phyloP scores from a whole-genome alignment of 805 yeast species.

The Jamesozyma hellenica region DNA sequence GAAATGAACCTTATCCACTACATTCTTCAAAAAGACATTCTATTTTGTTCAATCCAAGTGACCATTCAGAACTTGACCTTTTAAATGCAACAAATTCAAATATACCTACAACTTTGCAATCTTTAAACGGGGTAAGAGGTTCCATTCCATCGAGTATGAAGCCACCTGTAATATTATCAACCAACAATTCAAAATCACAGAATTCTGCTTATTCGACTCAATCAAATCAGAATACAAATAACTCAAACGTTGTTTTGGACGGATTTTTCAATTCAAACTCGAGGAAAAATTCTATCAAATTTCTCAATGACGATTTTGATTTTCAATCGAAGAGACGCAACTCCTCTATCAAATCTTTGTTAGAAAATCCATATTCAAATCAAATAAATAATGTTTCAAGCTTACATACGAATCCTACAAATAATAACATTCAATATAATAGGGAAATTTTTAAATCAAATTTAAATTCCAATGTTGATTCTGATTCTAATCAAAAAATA shows the following conservation, averaged over 20 bases:
- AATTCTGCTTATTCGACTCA: neutral
- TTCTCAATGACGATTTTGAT: conserved; percentile 25
- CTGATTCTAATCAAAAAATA: too few species aligned
- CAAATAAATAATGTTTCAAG: neutral
- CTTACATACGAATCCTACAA: neutral
- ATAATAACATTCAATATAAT: neutral
- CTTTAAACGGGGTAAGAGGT: neutral
- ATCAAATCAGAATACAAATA: neutral
- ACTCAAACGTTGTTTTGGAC: conserved; percentile 4
- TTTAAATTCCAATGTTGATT: neutral
- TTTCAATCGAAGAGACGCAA: conserved; percentile 24
- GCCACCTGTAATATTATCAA: conserved; percentile 19
- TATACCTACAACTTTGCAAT: neutral
- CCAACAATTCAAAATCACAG: neutral
- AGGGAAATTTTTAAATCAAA: neutral
- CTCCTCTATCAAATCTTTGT: conserved; percentile 18
- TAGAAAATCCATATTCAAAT: conserved; percentile 2
- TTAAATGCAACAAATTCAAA: conserved; percentile 1
- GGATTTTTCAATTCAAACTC: conserved; percentile 8
- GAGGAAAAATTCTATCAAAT: conserved; percentile 26
- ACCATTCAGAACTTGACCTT: conserved; percentile 18
- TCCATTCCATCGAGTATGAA: conserved; percentile 12
- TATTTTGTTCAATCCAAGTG: conserved; percentile 15
- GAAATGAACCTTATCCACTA: conserved; percentile 5
- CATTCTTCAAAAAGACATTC: conserved; percentile 18